Evolutionary conservation across 345 rosid species (phyloP).

Genomic region (Sonneratia caseolaris): DNA sequence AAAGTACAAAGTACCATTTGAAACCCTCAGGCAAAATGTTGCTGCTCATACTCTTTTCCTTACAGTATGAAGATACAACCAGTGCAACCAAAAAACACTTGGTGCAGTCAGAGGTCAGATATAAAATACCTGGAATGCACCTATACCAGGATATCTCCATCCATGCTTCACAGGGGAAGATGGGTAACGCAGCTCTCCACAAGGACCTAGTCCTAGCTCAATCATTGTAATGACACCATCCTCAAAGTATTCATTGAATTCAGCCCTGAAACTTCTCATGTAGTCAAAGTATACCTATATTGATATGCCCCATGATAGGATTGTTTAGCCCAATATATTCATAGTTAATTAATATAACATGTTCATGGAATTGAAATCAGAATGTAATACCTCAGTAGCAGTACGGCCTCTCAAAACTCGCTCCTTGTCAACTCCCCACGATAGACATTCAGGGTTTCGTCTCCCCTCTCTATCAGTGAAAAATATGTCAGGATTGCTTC

Average conservation of each 20-base stretch:
- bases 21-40: background rate
- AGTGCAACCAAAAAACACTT: background rate
- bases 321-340: background rate
- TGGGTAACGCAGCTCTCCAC: conserved; percentile 92
- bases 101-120: background rate
- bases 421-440: conserved; percentile 96
- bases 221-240: conserved; percentile 65
- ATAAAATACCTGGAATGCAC: conserved; percentile 82
- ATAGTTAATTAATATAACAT: background rate
- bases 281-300: conserved; percentile 90
- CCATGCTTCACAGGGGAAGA: conserved; percentile 96
- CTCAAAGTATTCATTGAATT: conserved; percentile 61
- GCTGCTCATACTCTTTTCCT: background rate
- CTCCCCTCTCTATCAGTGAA: conserved; percentile 98
- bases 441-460: conserved; percentile 89
- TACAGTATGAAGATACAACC: background rate
- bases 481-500: conserved; percentile 82
- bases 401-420: conserved; percentile 85
- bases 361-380: background rate
- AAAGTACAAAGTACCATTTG: background rate
- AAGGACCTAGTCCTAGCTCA: conserved; percentile 93
- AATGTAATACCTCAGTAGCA: conserved; percentile 71
- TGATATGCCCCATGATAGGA: background rate
- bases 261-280: conserved; percentile 94
- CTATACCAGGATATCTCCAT: conserved; percentile 98